Conservation (phyloP, 805 yeast genomes). For the Suhomyces pyralidae region DNA sequence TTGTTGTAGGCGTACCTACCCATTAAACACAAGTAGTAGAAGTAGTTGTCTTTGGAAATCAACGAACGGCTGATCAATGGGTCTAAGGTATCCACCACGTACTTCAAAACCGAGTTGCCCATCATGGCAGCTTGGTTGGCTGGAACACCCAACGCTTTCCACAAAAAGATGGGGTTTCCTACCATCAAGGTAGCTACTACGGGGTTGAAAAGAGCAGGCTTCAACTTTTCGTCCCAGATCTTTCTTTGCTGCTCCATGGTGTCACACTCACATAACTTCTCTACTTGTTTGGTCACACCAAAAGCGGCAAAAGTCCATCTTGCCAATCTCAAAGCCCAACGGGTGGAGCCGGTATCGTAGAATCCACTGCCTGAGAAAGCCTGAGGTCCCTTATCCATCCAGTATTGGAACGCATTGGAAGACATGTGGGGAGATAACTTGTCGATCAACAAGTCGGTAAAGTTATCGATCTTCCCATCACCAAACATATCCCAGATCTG, state of each 20-base stretch:
- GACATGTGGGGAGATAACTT: constrained; percentile 69
- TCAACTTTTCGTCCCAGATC: constrained; percentile 61
- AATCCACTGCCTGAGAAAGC: constrained; percentile 66
- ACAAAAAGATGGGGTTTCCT: constrained; percentile 80
- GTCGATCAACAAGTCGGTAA: constrained; percentile 43
- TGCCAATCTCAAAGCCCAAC: constrained; percentile 80
- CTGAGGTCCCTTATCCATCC: constrained; percentile 62
- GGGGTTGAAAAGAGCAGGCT: constrained; percentile 71
- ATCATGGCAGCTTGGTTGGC: constrained; percentile 80
- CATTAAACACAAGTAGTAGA: constrained; percentile 65
- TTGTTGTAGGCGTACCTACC: constrained; percentile 59
- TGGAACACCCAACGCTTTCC: constrained; percentile 92
- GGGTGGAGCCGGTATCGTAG: constrained; percentile 73
- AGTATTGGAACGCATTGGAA: constrained; percentile 76
- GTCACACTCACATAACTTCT: constrained; percentile 53
- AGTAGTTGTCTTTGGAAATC: constrained; percentile 70
- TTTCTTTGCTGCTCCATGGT: constrained; percentile 59
- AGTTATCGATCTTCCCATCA: constrained; percentile 57
- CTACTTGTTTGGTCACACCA: constrained; percentile 51
- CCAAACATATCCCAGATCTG: constrained; percentile 79
- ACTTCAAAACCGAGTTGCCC: constrained; percentile 66
- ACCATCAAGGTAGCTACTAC: constrained; percentile 62
- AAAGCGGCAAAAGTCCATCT: constrained; percentile 54
- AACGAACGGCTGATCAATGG: constrained; percentile 65
- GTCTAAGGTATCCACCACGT: constrained; percentile 74